Base-by-base conservation (phyloP, 1,284 basidiomycete species). In the Malassezia yamatoensis region DNA sequence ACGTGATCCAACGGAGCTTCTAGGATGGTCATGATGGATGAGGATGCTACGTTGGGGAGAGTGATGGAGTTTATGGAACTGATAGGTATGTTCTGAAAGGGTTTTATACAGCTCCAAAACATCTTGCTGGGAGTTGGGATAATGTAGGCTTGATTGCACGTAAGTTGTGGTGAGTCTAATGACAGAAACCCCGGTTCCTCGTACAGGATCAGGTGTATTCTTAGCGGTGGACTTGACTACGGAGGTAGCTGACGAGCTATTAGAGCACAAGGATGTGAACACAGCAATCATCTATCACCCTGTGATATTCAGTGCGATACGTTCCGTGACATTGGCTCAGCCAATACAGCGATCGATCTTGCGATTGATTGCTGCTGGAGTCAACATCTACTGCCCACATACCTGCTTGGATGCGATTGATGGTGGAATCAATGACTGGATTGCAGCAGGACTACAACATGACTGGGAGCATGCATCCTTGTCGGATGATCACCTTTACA, bases 351-450 rank as follows among this genome's bases (percentile, higher is more conserved):
- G 81, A 0, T 86, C 84, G 10, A 80, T 96, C 20, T 80, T 96
- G 15, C 81, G 80, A 53, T 85, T 88, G 55, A 84, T 84, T 0
- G 84, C 86, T 0, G 80, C 82, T 5, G 90, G 90, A 0, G 84
- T 94, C 55, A 87, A 85, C 13, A 80, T 96, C 2, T 96, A 88
- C 77, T 81, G 81, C 37, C 90, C 90, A 0, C 91, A 96, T 75
- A 89, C 87, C 0, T 82, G 86, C 1, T 79, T 94, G 12, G 91
- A 96, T 74, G 82, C 78, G 5, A 83, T 87, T 2, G 81, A 80
- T 50, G 87, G 83, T 12, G 90, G 90, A 0, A 83, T 96, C 62
- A 91, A 91, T 68, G 70, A 74, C 59, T 74, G 72, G 70, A 65
- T 74, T 11, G 61, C 55, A 9, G 53, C 52, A 11, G 65, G 65